These are phyloP conservation scores for Phytophthora megakarya DNA, from an alignment of 352 stramenopile genomes.

Conservation along the genomic window DNA sequence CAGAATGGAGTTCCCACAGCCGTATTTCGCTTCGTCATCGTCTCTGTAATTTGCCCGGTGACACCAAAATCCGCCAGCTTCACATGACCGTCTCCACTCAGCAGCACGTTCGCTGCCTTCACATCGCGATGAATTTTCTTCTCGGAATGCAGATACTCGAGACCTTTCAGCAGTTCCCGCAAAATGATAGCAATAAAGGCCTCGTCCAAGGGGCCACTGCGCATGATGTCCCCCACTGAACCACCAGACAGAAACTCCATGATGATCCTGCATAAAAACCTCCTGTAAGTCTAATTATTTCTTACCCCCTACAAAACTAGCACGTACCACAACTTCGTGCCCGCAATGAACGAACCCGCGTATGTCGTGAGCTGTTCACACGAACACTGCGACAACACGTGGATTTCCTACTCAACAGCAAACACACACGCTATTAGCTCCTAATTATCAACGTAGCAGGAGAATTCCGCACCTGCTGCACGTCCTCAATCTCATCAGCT, in stretches of 20 bases:
- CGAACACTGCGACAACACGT: conserved; percentile 88
- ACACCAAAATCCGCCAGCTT: conserved; percentile 90
- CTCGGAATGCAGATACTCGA: conserved; percentile 83
- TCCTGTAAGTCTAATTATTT: not conserved
- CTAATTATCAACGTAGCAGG: not conserved
- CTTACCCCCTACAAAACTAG: not conserved
- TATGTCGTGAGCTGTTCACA: conserved; percentile 92
- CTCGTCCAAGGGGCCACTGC: conserved; percentile 73
- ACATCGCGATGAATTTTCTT: conserved; percentile 89
- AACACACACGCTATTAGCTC: too few relatives aligned
- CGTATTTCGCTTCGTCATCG: conserved; percentile 97
- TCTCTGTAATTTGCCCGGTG: conserved; percentile 95
- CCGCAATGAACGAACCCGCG: conserved; percentile 85
- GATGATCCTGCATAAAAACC: conserved; percentile 78
- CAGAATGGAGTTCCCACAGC: conserved; percentile 98
- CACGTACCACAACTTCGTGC: conserved; percentile 75
- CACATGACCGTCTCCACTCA: conserved; percentile 80
- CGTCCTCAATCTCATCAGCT: conserved; percentile 86
- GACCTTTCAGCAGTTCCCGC: conserved; percentile 74
- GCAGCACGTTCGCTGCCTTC: conserved; percentile 82
- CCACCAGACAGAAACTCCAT: conserved; percentile 95
- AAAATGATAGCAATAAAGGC: conserved; percentile 86
- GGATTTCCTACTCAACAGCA: conserved; percentile 72
- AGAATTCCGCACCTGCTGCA: conserved; percentile 61
- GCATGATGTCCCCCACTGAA: conserved; percentile 90